These are phyloP conservation scores for Fusarium anthophilum DNA, from an alignment of 2,329 filamentous ascomycete genomes.

Conservation along the genomic window DNA sequence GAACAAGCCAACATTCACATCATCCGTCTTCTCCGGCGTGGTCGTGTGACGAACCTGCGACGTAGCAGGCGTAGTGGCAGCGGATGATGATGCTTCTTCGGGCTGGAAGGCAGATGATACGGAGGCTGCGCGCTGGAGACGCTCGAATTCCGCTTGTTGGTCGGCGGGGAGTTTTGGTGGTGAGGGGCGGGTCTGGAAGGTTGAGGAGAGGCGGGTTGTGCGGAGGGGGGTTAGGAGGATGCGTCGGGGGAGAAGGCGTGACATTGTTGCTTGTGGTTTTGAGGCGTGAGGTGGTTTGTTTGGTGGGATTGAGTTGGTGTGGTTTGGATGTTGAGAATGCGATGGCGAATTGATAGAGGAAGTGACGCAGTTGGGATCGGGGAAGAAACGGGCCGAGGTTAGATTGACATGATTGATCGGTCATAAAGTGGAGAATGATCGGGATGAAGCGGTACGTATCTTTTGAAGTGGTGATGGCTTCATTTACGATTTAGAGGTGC, in stretches of 20 bases:
- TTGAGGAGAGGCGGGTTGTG: constrained; percentile 47
- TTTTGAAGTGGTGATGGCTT: constrained; percentile 3
- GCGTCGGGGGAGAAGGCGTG: constrained; percentile 34
- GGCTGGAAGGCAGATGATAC: constrained; percentile 55
- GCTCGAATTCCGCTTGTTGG: constrained; percentile 90
- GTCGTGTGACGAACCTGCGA: constrained; percentile 32
- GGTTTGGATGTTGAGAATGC: not conserved
- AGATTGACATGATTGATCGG: constrained; percentile 9
- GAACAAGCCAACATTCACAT: constrained; percentile 69
- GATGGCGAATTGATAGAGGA: constrained; percentile 5
- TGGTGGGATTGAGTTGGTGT: not conserved
- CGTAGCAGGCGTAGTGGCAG: constrained; percentile 39
- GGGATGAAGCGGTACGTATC: not conserved
- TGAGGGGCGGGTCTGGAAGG: constrained; percentile 67
- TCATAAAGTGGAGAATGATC: not conserved
- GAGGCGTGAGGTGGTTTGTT: not conserved
- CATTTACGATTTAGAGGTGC: not conserved
- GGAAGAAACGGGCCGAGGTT: constrained; percentile 35
- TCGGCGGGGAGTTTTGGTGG: constrained; percentile 88
- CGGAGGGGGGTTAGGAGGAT: constrained; percentile 12
- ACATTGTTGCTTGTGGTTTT: constrained; percentile 20
- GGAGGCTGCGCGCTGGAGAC: constrained; percentile 74
- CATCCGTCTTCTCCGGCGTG: constrained; percentile 46
- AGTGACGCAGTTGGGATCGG: constrained; percentile 19
- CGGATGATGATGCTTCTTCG: constrained; percentile 26